Evolutionary conservation across 1,284 basidiomycete genomes (phyloP), one percentile per base, ranked within the genome.

Genomic region (Microbotryum saponariae): DNA sequence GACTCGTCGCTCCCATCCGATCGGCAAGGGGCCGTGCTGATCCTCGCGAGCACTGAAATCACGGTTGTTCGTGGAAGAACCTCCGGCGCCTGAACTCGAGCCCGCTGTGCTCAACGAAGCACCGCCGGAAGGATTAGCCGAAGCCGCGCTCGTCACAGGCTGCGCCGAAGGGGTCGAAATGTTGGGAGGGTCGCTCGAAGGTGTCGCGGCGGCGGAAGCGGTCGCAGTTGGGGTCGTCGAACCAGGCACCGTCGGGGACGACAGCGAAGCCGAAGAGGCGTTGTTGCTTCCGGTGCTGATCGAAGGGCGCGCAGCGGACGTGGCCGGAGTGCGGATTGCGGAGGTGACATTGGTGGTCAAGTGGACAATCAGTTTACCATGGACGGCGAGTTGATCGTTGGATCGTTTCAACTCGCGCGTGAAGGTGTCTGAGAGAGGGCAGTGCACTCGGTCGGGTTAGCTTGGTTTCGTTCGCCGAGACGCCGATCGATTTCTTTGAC

Each of bases 1-100:
- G 54, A 86, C 83, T 51, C 96, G 85, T 60, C 93, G 85, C 76
- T 98, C 96, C 92, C 93, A 98, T 14, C 91, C 91, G 33, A 78
- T 73, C 0, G 94, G 94, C 33, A 98, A 79, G n/a, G 86, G 83
- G 12, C 85, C 83, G 31, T 85, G 80, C 80, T 88, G 79, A 78
- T 83, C 82, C 53, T 88, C 85, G 67, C 85, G 86, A 21, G 89
- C 86, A 73, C 89, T 89, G 76, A 91, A 91, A 73, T 90, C 89
- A 67, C 85, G 82, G 71, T 80, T 75, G 76, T 29, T 42, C 37
- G 37, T 42, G 78, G 80, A 77, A 63, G 77, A 77, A 72, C 53
- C 80, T 77, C 58, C 58, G 59, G 64, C 7, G 27, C 27, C 45
- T 18, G 58, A n/a, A 29, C 54, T 58, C 16, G 47, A 31, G 71